Conservation (phyloP, 2,329 filamentous ascomycete genomes). For the Colletotrichum lindemuthianum region DNA sequence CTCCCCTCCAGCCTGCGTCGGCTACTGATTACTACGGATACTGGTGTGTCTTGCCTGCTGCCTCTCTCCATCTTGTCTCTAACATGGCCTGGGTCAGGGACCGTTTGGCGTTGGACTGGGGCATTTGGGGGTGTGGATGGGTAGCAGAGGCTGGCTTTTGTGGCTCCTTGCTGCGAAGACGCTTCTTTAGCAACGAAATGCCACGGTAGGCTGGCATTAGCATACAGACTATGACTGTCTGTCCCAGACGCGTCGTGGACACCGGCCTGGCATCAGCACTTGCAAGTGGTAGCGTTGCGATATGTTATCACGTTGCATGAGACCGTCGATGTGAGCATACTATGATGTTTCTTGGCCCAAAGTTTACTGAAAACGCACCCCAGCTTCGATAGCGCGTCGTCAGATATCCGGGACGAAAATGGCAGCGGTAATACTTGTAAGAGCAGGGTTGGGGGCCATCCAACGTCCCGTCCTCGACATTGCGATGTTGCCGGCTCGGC, state of each 20-base stretch:
- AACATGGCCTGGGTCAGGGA: constrained; percentile 24
- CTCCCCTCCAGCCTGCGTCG: constrained; percentile 24
- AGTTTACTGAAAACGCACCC: background rate
- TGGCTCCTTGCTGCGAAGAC: constrained; percentile 35
- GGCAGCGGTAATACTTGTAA: background rate
- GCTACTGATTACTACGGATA: constrained; percentile 8
- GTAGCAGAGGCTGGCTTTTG: constrained; percentile 32
- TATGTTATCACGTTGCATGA: constrained; percentile 17
- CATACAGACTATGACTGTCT: constrained; percentile 8
- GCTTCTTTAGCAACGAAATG: constrained; percentile 31
- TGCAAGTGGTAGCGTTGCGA: constrained; percentile 29
- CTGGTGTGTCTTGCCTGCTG: constrained; percentile 24
- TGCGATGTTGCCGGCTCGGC: constrained; percentile 7
- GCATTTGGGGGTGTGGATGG: constrained; percentile 21
- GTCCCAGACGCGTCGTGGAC: constrained; percentile 12
- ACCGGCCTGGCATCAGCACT: constrained; percentile 34
- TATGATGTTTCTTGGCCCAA: background rate
- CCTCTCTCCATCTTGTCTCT: constrained; percentile 25
- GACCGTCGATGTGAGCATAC: constrained; percentile 3
- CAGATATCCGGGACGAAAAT: background rate
- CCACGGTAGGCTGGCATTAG: constrained; percentile 12
- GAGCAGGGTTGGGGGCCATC: constrained; percentile 23
- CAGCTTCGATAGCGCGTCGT: constrained; percentile 6
- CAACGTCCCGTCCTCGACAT: constrained; percentile 18
- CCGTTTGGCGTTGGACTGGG: constrained; percentile 18